Conservation (phyloP, 768 basidiomycete genomes). For the Rhodotorula paludigena region DNA sequence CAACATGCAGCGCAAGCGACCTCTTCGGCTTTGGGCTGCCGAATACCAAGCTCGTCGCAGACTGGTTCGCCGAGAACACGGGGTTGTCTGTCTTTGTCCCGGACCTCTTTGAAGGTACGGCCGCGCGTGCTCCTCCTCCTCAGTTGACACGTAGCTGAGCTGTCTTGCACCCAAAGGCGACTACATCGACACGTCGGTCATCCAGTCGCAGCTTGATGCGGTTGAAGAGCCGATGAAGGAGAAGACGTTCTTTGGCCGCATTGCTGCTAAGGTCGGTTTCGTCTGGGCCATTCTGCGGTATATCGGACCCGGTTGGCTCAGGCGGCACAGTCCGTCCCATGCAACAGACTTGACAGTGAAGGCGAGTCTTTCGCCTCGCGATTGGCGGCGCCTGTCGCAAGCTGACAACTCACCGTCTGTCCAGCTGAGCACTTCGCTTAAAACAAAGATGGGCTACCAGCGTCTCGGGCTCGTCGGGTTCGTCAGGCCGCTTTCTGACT, state of each 20-base stretch:
- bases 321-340: background rate
- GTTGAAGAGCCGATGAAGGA: background rate
- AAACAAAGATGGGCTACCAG: background rate
- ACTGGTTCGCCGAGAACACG: background rate
- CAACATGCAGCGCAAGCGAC: background rate
- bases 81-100: slow-evolving; percentile 3
- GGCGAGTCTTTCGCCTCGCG: background rate
- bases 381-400: background rate
- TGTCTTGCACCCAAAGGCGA: background rate
- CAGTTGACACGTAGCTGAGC: background rate
- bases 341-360: background rate
- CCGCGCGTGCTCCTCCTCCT: background rate
- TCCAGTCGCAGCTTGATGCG: background rate
- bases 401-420: too few species aligned
- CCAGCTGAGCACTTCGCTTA: background rate
- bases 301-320: background rate
- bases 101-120: slow-evolving; percentile 2
- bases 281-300: background rate
- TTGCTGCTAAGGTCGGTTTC: background rate
- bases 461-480: slow-evolving; percentile 5
- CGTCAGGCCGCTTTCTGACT: background rate
- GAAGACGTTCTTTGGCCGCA: background rate
- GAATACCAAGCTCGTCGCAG: slow-evolving; percentile 12
- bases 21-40: slow-evolving; percentile 14
- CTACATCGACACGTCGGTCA: background rate